Conservation (phyloP, 352 stramenopile species). For the Pythium folliculosum region DNA sequence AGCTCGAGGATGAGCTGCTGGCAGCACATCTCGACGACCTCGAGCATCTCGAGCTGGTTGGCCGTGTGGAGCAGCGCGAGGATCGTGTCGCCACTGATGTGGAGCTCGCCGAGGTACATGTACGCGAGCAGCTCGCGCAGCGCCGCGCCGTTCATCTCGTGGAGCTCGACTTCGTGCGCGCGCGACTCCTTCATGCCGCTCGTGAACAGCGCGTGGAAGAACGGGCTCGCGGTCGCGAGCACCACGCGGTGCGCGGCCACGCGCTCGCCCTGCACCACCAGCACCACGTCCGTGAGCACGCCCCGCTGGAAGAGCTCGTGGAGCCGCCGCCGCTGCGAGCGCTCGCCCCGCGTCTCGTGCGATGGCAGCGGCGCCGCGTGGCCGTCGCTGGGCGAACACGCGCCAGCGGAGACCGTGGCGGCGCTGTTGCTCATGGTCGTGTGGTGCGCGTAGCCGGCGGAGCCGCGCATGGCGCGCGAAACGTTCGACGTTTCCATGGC, state of each 20-base stretch:
- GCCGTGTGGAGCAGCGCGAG: slow-evolving; percentile 61
- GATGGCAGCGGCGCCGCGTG: background rate
- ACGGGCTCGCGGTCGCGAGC: slow-evolving; percentile 60
- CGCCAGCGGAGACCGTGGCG: slow-evolving; percentile 10
- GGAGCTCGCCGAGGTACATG: slow-evolving; percentile 71
- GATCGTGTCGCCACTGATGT: slow-evolving; percentile 57
- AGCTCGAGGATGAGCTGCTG: slow-evolving; percentile 76
- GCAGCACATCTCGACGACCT: slow-evolving; percentile 74
- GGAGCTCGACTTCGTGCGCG: slow-evolving; percentile 47
- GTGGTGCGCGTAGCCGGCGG: background rate
- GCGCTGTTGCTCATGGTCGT: slow-evolving; percentile 33
- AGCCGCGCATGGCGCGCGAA: slow-evolving; percentile 4
- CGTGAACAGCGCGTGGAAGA: slow-evolving; percentile 78
- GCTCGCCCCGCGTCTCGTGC: slow-evolving; percentile 4
- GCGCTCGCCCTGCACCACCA: slow-evolving; percentile 50
- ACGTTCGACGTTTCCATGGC: slow-evolving; percentile 13
- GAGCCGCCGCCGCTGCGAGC: slow-evolving; percentile 45
- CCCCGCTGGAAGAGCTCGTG: slow-evolving; percentile 44
- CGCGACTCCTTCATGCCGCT: slow-evolving; percentile 68
- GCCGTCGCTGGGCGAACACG: slow-evolving; percentile 6
- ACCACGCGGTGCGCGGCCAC: slow-evolving; percentile 66
- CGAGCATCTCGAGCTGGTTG: slow-evolving; percentile 69
- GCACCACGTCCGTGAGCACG: slow-evolving; percentile 65
- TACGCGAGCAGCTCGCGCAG: slow-evolving; percentile 59
- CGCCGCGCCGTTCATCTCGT: slow-evolving; percentile 44